Evolutionary conservation across 768 basidiomycete genomes (phyloP), one percentile per base, ranked within the genome.

Genomic region (Candolleomyces aberdarensis): DNA sequence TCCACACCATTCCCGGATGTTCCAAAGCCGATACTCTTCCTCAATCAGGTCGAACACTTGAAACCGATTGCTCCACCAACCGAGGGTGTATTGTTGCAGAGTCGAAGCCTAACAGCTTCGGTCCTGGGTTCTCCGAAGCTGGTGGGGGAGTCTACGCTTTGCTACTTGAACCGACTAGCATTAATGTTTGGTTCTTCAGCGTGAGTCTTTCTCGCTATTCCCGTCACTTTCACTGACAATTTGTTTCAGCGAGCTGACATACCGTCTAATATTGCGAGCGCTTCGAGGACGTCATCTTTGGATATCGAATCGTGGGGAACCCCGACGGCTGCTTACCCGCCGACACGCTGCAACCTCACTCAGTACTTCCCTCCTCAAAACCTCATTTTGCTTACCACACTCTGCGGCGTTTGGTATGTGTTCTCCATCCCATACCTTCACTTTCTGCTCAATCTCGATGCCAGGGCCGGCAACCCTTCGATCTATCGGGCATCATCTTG

Each of bases 131-230:
- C 67, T 84, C 87, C 5, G 72, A 74, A 13, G 81, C 81, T 9
- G 87, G 87, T 17, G 92, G 93, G 26, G 93, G 93, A 14, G 84
- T 90, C 13, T 94, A 80, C 64, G 89, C 90, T 5, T 80, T 87
- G 2, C 89, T 92, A 69, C 83, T 91, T 64, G 89, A 88, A 46
- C 73, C 73, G 22, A 65, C 76, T 39, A 80, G 79, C 59, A 67
- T 72, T 15, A 75, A 68, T 63, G 68, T 76, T 41, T 80, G 78
- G 79, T 80, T 77, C 65, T 80, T 76, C 73, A 76, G 76, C 62
- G 79, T 80, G 66, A 36, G 36, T 36, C 8, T 1, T 7, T 36
- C 36, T 6, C 58, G 78, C 74, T 10, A 36, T 31, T 14, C 15
- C 19, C 19, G 32, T 49, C 46, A 20, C 57, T 41, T 29, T 55